Base-by-base conservation (phyloP, 1,284 basidiomycete genomes). In the Malassezia vespertilionis region DNA sequence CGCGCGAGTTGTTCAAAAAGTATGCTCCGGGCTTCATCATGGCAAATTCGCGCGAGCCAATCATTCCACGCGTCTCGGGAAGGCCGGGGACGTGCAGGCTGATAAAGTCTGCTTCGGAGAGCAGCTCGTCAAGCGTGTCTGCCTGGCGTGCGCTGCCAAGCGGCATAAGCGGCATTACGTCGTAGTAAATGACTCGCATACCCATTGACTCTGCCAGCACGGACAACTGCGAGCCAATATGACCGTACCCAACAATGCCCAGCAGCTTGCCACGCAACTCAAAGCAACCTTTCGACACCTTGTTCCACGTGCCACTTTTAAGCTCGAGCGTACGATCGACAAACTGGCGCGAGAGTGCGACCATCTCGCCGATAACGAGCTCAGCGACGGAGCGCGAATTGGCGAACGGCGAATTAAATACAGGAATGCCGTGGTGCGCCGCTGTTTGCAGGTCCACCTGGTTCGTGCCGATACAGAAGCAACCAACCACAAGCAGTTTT, bases 371-470 rank as follows among this genome's bases (percentile, higher is more conserved):
- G 71, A 99, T 83, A 72, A 99, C 93, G 39, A 99, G 82, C 75
- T 99, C 93, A 37, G 93, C 93, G 41, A 99, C 93, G 0, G 91
- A 96, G 56, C 93, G 86, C 33, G 93, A 97, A 58, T 99, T 99
- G 72, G 93, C 91, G 76, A 97, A 99, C 26, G 93, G 93, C 11
- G 91, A 97, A 75, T 99, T 99, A 80, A 99, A 99, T 45, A 99
- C 93, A 30, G 90, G 86, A 58, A 99, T 86, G 60, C 93, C 93
- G 47, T 83, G 82, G 51, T 80, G 80, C 39, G 86, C 81, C 30
- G 91, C 89, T 4, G 84, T 80, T 34, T 73, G 59, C 41, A 97
- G 82, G 72, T 96, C 89, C 63, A 97, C 93, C 74, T 97, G 93
- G 75, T 97, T 97, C 53, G 89, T 91, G 49, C 93, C 93, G 64